A percentile compares a stretch with the other conserved stretches of the same genome.
Evolutionary conservation across 495 filamentous ascomycete genomes (phyloP).

Genomic region (Aspergillus homomorphus): DNA sequence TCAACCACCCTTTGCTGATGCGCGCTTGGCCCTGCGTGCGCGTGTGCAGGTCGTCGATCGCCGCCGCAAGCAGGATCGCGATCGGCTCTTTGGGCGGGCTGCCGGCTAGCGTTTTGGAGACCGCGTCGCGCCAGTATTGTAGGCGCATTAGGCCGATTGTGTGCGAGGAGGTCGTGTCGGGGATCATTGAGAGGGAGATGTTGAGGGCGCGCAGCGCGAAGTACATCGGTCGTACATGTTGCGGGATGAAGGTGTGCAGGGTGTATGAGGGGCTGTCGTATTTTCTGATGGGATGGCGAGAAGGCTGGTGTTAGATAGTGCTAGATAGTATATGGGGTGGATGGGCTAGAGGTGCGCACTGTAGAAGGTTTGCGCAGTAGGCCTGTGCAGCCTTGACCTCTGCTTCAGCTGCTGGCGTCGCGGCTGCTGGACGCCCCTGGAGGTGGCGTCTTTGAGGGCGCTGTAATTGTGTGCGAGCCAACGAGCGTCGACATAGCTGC

Average conservation of each 20-base stretch:
- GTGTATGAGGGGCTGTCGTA: slow-evolving; percentile 85
- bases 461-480: slow-evolving; percentile 5
- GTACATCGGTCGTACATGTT: slow-evolving; percentile 69
- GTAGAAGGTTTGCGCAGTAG: slow-evolving; percentile 57
- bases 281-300: slow-evolving; percentile 47
- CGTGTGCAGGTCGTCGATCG: slow-evolving; percentile 57
- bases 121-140: slow-evolving; percentile 88
- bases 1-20: slow-evolving; percentile 78
- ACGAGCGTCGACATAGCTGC: slow-evolving; percentile 17
- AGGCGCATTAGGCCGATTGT: slow-evolving; percentile 82
- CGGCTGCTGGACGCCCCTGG: slow-evolving; percentile 13
- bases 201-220: slow-evolving; percentile 91
- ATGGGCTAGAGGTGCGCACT: slow-evolving; percentile 37
- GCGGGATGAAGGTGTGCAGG: slow-evolving; percentile 79
- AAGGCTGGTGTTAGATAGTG: too few relatives aligned
- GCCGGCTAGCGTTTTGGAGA: slow-evolving; percentile 69
- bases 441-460: slow-evolving; percentile 22
- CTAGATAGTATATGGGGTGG: neutral
- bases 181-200: slow-evolving; percentile 80
- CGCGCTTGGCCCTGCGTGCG: slow-evolving; percentile 51
- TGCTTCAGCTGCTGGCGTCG: slow-evolving; percentile 29
- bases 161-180: slow-evolving; percentile 78
- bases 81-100: slow-evolving; percentile 85
- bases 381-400: slow-evolving; percentile 52
- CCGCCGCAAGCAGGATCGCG: slow-evolving; percentile 74